A percentile compares a stretch with the other conserved stretches of the same genome.
Conservation (phyloP, 352 stramenopile genomes). For the Pythium insidiosum region DNA sequence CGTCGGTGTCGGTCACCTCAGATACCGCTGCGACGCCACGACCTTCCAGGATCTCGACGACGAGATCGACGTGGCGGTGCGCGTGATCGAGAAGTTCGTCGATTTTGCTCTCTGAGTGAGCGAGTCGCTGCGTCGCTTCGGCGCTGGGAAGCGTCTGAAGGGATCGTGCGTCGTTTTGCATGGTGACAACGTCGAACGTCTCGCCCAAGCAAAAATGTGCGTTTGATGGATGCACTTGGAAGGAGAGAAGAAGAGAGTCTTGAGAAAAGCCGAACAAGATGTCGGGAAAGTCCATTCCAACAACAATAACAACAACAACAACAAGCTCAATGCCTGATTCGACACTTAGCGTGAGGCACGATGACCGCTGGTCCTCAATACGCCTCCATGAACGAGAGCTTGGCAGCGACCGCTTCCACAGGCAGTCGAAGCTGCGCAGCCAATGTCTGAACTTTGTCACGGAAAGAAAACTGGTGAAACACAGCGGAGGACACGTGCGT, state of each 20-base stretch:
- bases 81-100: slow-evolving; percentile 21
- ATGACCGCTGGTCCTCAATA: too few relatives aligned
- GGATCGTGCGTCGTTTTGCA: not conserved
- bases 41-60: too few relatives aligned
- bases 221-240: too few relatives aligned
- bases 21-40: too few relatives aligned
- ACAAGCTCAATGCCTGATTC: too few relatives aligned
- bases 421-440: slow-evolving; percentile 44
- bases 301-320: too few relatives aligned
- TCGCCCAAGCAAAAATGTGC: too few relatives aligned
- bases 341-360: too few relatives aligned
- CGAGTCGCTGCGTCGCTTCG: slow-evolving; percentile 5
- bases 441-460: slow-evolving; percentile 28
- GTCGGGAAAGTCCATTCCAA: too few relatives aligned
- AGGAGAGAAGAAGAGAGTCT: too few relatives aligned
- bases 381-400: slow-evolving; percentile 48
- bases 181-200: not conserved
- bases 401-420: slow-evolving; percentile 30
- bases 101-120: slow-evolving; percentile 14
- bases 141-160: slow-evolving; percentile 10
- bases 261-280: too few relatives aligned
- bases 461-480: slow-evolving; percentile 17
- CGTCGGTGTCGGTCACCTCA: too few relatives aligned
- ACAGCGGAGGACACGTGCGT: slow-evolving; percentile 3
- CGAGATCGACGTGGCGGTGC: slow-evolving; percentile 20